phyloP scores from a whole-genome alignment of 78 protist species.

The Pigoraptor vietnamica region DNA sequence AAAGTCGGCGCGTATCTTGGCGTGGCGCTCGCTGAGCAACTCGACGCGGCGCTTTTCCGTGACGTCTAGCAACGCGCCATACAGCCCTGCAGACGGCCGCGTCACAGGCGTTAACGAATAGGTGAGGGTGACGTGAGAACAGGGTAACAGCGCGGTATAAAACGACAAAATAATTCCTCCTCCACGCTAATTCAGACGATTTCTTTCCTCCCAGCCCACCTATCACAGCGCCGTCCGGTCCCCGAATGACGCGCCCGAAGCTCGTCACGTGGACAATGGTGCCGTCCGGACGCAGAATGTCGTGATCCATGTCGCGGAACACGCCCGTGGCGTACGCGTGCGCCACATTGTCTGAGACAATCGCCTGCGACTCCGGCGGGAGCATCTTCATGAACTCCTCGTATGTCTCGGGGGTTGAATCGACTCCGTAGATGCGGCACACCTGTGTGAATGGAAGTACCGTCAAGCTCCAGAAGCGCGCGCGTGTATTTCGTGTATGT shows the following conservation, averaged over 20 bases:
- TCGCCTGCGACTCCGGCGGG: neutral
- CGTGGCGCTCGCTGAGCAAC: neutral
- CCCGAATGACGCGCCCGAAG: neutral
- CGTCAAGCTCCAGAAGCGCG: no score
- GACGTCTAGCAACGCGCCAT: neutral
- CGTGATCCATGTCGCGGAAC: neutral
- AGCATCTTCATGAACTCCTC: neutral
- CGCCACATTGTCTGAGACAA: neutral
- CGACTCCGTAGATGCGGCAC: neutral
- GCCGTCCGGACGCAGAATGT: neutral
- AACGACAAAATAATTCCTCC: no score
- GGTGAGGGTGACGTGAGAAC: no score
- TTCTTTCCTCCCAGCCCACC: no score
- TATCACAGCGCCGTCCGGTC: neutral
- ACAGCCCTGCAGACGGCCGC: no score
- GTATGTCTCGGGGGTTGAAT: neutral
- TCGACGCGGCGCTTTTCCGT: neutral
- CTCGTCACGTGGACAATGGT: neutral
- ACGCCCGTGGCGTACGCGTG: neutral
- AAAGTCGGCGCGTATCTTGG: neutral
- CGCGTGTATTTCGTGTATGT: no score
- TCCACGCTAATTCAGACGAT: no score
- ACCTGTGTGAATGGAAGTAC: neutral
- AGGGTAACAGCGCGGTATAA: no score
- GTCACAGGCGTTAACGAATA: neutral